Evolutionary conservation across 116 monocot species (phyloP), one percentile per base, ranked within the genome.

Genomic region (Trichopus zeylanicus): DNA sequence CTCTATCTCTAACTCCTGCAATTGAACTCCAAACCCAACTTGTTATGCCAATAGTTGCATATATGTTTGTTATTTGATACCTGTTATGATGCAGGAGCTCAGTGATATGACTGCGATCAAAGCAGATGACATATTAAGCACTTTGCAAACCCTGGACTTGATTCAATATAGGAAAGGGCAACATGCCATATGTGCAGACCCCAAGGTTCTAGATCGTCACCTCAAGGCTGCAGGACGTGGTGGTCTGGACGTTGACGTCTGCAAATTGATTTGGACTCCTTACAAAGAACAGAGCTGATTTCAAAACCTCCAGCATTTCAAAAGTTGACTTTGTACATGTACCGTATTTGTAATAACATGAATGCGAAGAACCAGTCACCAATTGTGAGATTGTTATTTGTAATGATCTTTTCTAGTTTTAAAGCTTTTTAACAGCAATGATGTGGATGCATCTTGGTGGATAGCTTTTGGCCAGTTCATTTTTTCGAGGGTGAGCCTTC

Each of bases 51-150:
- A 13, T 57, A 3, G 31, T 32, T 6, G 32, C 21, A 33, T 57
- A 29, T n/a, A 13, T 31, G 18, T 60, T 6, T 37, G 35, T 18
- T 23, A 5, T 20, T 26, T 25, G 4, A 21, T 57, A 19, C 16
- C 3, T 38, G 19, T 24, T 2, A 12, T 19, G 26, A 18, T 57
- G 18, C 80, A 94, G 94, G 90, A 89, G 49, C 81, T 95, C 9
- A 90, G 90, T 46, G 87, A 95, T 29, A 87, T 89, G 90, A 95
- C 95, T 9, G 90, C 90, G 13, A 95, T 95, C 59, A 90, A 81
- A 63, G 70, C 90, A 0, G 84, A 87, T 48, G 95, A 95, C 69
- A 84, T 95, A 47, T 65, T 81, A 30, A 69, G 55, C 69, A 95
- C 95, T 3, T 65, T 95, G 18, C 86, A 87, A 62, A 76, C 65